Evolutionary conservation across 805 yeast species (phyloP).

Genomic region (Nakazawaea peltata): DNA sequence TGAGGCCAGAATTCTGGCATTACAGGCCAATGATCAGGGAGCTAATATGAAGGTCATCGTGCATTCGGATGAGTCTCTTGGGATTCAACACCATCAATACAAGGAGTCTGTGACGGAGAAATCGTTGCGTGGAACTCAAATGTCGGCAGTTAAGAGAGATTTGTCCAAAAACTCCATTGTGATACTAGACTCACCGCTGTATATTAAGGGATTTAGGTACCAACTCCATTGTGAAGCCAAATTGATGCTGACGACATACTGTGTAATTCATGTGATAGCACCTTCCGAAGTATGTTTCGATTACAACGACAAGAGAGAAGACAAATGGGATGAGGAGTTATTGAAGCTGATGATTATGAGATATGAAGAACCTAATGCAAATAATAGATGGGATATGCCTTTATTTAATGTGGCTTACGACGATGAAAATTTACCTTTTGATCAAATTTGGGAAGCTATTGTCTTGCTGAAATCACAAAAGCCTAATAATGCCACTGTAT

Average conservation of each 20-base stretch:
- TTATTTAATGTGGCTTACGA: slow-evolving; percentile 60
- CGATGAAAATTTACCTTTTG: slow-evolving; percentile 49
- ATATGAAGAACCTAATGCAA: slow-evolving; percentile 87
- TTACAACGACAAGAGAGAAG: slow-evolving; percentile 43
- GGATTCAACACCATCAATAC: slow-evolving; percentile 62
- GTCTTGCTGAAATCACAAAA: slow-evolving; percentile 55
- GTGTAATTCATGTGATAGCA: slow-evolving; percentile 73
- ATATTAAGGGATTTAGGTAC: slow-evolving; percentile 92
- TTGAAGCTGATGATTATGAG: slow-evolving; percentile 69
- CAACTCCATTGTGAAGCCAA: slow-evolving; percentile 93
- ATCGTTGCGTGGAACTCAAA: slow-evolving; percentile 72
- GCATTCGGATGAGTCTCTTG: slow-evolving; percentile 73
- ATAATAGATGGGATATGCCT: slow-evolving; percentile 92
- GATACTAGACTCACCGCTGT: slow-evolving; percentile 76
- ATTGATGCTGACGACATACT: slow-evolving; percentile 70
- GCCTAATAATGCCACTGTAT: slow-evolving; percentile 79
- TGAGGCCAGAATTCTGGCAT: slow-evolving; percentile 32
- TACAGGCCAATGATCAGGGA: slow-evolving; percentile 38
- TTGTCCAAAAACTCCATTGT: slow-evolving; percentile 64
- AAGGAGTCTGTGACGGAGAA: slow-evolving; percentile 71
- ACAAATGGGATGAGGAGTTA: slow-evolving; percentile 58
- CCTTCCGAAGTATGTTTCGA: slow-evolving; percentile 53
- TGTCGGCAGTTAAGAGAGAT: slow-evolving; percentile 83
- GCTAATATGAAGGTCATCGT: slow-evolving; percentile 52
- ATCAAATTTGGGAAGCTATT: slow-evolving; percentile 58